Base-by-base conservation (phyloP, 345 rosid species). In the Reutealis trisperma region DNA sequence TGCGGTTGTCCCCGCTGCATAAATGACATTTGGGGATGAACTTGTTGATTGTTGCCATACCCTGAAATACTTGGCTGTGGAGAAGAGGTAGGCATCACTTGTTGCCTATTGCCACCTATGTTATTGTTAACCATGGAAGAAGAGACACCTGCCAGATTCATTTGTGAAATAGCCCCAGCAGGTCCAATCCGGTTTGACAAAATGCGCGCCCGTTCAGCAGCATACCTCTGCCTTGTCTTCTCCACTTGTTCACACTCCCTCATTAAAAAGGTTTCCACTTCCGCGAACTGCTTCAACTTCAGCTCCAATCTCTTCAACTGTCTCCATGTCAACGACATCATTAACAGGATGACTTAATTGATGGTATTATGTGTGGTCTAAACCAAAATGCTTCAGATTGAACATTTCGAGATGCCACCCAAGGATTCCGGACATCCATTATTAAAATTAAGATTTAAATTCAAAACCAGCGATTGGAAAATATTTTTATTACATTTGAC, bases 261-360 rank as follows among this genome's bases (percentile, higher is more conserved):
- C 97, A 93, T 92, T 75, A 96, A 84, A 79, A 92, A 71, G 73
- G 96, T 89, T 84, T 96, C 99, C 4, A 96, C 90, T 78, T 96
- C 99, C n/a, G 99, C 96, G 84, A 96, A 96, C 85, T 93, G 99
- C 87, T 96, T 96, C 87, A 93, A 86, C 85, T 96, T 96, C 72
- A 96, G 90, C 89, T 96, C 99, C 91, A 96, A 79, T 76, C 99
- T 87, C 88, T 93, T 96, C 88, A 96, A 73, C 99, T 96, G 87
- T 55, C 22, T 30, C 72, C 52, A 68, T 45, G 27, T 59, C 57
- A 67, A 62, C 57, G 70, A 71, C 21, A 4, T 71, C 34, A n/a
- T 25, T 69, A 2, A 11, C 15, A 41, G 66, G 55, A 21, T 9
- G 6, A 21, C 19, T 19, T 41, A 9, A 65, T 8, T 8, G 49